Conservation (phyloP, 2,329 filamentous ascomycete species). For the Fusarium beomiforme region DNA sequence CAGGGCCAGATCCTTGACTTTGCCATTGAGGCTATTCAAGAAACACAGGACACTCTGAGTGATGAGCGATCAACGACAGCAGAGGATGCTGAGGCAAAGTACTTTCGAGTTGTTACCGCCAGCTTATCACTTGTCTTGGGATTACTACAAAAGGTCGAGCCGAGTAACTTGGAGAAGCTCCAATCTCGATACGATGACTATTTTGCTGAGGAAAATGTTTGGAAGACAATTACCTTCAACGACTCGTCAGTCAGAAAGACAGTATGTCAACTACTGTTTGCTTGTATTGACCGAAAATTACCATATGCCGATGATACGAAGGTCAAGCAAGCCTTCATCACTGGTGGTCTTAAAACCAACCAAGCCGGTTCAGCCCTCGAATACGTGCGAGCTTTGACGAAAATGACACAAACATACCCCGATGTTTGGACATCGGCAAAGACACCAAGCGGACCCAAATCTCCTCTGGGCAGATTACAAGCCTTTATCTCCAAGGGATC, state of each 20-base stretch:
- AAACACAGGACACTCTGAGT: slow-evolving; percentile 84
- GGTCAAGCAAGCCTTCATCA: slow-evolving; percentile 71
- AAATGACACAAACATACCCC: slow-evolving; percentile 72
- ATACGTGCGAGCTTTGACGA: slow-evolving; percentile 72
- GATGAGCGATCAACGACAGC: slow-evolving; percentile 85
- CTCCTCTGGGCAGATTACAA: slow-evolving; percentile 67
- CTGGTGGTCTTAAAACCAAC: slow-evolving; percentile 75
- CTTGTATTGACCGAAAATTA: slow-evolving; percentile 59
- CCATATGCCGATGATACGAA: slow-evolving; percentile 60
- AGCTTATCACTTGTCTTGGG: slow-evolving; percentile 65
- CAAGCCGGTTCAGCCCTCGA: slow-evolving; percentile 81
- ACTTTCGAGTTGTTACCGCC: slow-evolving; percentile 75
- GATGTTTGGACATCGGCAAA: slow-evolving; percentile 75
- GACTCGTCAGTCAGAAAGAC: slow-evolving; percentile 63
- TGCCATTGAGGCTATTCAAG: slow-evolving; percentile 80
- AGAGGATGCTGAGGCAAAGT: slow-evolving; percentile 89
- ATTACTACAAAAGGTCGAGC: slow-evolving; percentile 60
- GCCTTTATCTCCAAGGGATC: slow-evolving; percentile 85
- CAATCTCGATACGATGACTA: slow-evolving; percentile 71
- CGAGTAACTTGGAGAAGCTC: slow-evolving; percentile 67
- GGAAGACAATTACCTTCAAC: slow-evolving; percentile 73
- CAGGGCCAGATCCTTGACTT: slow-evolving; percentile 84
- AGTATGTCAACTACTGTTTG: slow-evolving; percentile 61
- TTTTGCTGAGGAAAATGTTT: slow-evolving; percentile 72
- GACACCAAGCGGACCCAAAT: slow-evolving; percentile 58